Base-by-base conservation (phyloP, 2,329 filamentous ascomycete species). In the Fusarium tuaranense region DNA sequence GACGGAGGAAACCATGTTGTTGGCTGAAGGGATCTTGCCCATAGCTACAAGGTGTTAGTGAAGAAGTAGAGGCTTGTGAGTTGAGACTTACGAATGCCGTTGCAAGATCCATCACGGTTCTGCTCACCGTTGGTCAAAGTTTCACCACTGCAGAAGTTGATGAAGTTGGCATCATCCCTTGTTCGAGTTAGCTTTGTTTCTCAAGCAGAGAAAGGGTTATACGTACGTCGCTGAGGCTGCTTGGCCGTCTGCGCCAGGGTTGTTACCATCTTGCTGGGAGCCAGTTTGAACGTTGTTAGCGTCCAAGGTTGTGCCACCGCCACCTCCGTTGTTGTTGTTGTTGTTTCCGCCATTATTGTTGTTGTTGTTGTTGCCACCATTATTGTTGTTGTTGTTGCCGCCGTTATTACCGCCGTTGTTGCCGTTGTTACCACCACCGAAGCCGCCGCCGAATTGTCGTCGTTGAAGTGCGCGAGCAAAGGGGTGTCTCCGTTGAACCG, bases 91-190 rank as follows among this genome's bases (percentile, higher is more conserved):
- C 88, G 83, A 74, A 91, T 87, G 79, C 88, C 88, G 80, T 92
- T 93, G 83, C 91, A 93, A 39, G 91, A 92, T 22, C 91, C 91
- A 6, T 75, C 81, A 68, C 84, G 84, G 62, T 87, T 84, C 80
- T 92, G 91, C 32, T 87, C 81, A 77, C 91, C 91, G 77, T 93
- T 90, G 72, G 91, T 92, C 58, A 91, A 79, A 0, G 84, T 87
- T 79, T 87, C 76, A 55, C 87, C 88, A 6, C 81, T 69, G 78
- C 89, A 91, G 80, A 91, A 90, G 85, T 91, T 91, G 86, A 91
- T 90, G 80, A 91, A 91, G 83, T 92, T 92, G 83, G 84, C 83
- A 20, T 83, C 70, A 74, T 91, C 89, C 72, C 89, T 91, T 65
- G n/a, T 84, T 34, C 8, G 10, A 63, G 72, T 75, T 70, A 80